Evolutionary conservation across 2,329 filamentous ascomycete species (phyloP).

Genomic region (Microdochium trichocladiopsis): DNA sequence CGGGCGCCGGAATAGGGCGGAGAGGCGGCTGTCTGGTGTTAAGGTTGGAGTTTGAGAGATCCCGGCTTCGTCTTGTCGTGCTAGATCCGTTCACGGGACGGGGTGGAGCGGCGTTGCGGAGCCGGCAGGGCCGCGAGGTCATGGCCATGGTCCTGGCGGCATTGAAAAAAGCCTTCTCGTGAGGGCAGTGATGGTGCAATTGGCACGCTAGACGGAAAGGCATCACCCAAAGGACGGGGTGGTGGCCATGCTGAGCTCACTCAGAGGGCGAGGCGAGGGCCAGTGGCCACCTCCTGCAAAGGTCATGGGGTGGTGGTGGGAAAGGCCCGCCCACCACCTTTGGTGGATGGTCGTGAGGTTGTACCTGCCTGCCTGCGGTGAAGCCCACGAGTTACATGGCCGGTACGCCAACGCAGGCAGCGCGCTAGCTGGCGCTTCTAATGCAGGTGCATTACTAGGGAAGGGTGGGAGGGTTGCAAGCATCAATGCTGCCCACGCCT

Average conservation of each 20-base stretch:
- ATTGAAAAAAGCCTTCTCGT: neutral
- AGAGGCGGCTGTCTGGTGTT: neutral
- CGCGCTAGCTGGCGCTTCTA: neutral
- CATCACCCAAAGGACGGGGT: no score
- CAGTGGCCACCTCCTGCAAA: no score
- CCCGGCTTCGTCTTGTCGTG: neutral
- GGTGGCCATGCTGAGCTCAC: no score
- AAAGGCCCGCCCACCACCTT: no score
- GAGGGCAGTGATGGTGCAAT: no score
- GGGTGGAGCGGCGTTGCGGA: neutral
- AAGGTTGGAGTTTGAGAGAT: neutral
- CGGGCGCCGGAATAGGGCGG: neutral
- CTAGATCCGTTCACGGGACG: neutral
- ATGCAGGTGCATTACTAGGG: neutral
- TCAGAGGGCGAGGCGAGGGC: no score
- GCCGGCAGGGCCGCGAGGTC: neutral
- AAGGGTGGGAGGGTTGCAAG: neutral
- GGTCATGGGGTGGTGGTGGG: no score
- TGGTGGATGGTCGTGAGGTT: no score
- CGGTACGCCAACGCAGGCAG: no score
- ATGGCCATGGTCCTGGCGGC: neutral
- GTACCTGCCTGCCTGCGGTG: no score
- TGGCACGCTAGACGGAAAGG: no score
- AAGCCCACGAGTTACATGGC: no score
- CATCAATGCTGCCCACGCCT: neutral